Evolutionary conservation across 106 monocot species (phyloP), one percentile per base, ranked within the genome.

Genomic region (Dioscorea alata): DNA sequence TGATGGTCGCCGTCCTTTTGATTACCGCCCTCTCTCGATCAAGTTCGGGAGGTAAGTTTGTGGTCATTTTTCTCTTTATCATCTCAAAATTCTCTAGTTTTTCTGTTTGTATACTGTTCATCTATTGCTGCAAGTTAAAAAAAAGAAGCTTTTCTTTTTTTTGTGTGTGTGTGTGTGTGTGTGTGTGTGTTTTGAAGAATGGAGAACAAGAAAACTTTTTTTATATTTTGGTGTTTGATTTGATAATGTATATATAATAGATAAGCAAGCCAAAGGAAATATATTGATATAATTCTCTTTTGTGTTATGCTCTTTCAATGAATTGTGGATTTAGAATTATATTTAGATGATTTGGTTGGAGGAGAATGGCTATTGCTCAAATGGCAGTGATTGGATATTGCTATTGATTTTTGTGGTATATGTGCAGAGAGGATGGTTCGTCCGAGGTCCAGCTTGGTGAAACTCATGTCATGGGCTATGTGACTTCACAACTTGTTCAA

Each of bases 401-500:
- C 17, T 69, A 18, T 59, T 48, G 1, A 6, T 18, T 14, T 63
- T 64, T 14, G 15, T 63, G 9, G 20, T 23, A 53, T 33, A 21
- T 65, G n/a, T 68, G n/a, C 79, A 99, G 99, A 71, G 92, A 93
- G 79, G 90, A 99, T 83, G 99, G 93, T 42, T 76, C 87, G 14
- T 64, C 86, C 0, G 87, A 93, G 72, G 93, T 99, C 33, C 90
- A 85, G 57, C 99, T 99, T 57, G 99, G 99, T 18, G 74, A 99
- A 65, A 99, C 99, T 64, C 90, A 83, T 76, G 90, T 99, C 33
- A 85, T 93, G 81, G 90, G 83, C 9, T 80, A 76, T 61, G 99
- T 83, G 53, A 99, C 86, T 49, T 59, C 77, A 64, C 90, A 99
- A 74, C 75, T 99, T 34, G 93, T 93, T 32, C 99, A 90, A 59